Evolutionary conservation across 768 basidiomycete species (phyloP), one percentile per base, ranked within the genome.

Genomic region (Auriscalpium vulgare): DNA sequence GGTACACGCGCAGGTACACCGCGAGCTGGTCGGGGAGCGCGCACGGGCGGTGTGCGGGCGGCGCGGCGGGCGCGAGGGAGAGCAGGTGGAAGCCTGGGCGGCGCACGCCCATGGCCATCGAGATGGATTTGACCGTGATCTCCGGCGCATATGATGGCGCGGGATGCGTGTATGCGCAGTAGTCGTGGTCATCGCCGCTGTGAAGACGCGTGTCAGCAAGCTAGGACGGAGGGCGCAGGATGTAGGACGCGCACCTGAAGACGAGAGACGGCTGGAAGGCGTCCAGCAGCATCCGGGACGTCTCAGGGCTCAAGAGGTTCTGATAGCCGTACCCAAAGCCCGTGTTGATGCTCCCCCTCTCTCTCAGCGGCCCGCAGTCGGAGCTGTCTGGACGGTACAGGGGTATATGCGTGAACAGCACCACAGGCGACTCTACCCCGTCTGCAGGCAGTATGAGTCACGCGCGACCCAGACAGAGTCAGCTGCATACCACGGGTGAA

Each of bases 141-240:
- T 98, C 95, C 51, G 77, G 79, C 11, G 82, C 72, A 34, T 37
- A n/a, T 37, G 69, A 69, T 23, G 67, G 62, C 8, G 54, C 53
- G 60, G 23, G 59, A 29, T 29, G 29, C 7, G 29, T 29, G 65
- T 84, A 82, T 72, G 90, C 90, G 69, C 95, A 98, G 61, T 95
- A 92, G 64, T 97, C 95, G 67, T 97, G 94, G 65, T 97, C 94
- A 68, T 97, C 93, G 6, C 91, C 95, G 62, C 90, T 92, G 56
- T 48, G 23, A 17, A 37, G 2, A 4, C 23, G n/a, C 19, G 11
- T 19, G 43, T 9, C 23, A 10, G 44, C 36, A n/a, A 1, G 8
- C 29, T 29, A 7, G 29, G 29, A 29, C 7, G 4, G 4, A 29
- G 29, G 29, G 29, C 29, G 29, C 4, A 29, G 7, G 29, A 29